Percentiles rank a stretch among this genome's conserved stretches.
phyloP scores from a whole-genome alignment of 2,329 filamentous ascomycete genomes.

The Colletotrichum brevisporum region DNA sequence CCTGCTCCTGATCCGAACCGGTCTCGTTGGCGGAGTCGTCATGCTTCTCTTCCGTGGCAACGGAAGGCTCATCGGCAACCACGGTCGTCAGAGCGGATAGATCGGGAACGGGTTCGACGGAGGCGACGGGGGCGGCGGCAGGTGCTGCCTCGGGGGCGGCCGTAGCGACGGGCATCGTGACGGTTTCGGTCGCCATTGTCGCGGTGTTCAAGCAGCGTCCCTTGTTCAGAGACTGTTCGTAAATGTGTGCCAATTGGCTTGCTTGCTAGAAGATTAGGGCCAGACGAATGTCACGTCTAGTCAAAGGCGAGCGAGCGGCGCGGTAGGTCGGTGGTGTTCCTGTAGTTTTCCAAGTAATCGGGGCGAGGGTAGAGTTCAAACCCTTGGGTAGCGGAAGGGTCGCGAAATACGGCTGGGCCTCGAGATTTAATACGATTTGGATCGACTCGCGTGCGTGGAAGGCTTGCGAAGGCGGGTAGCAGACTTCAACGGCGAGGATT shows the following conservation, averaged over 20 bases:
- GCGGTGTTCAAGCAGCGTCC: slow-evolving; percentile 24
- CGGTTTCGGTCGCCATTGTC: slow-evolving; percentile 33
- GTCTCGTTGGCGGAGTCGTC: slow-evolving; percentile 35
- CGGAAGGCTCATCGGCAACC: slow-evolving; percentile 20
- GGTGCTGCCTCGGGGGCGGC: slow-evolving; percentile 15
- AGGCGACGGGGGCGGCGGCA: slow-evolving; percentile 11
- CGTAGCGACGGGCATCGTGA: slow-evolving; percentile 14
- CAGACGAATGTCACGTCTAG: background rate
- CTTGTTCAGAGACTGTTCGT: slow-evolving; percentile 32
- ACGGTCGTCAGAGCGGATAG: slow-evolving; percentile 22
- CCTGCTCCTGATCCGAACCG: slow-evolving; percentile 33
- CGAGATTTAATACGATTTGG: slow-evolving; percentile 15
- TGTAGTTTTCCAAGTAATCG: background rate
- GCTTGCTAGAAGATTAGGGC: background rate
- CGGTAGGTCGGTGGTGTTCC: background rate
- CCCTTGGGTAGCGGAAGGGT: background rate
- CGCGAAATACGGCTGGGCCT: slow-evolving; percentile 5
- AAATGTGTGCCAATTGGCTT: slow-evolving; percentile 22
- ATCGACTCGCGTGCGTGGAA: slow-evolving; percentile 21
- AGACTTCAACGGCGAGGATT: slow-evolving; percentile 21
- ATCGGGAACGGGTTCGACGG: slow-evolving; percentile 30
- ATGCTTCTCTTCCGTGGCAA: slow-evolving; percentile 12
- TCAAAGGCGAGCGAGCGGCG: background rate
- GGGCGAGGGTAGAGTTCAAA: slow-evolving; percentile 8
- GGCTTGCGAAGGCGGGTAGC: slow-evolving; percentile 11